A percentile compares a stretch with the other conserved stretches of the same genome.
Conservation (phyloP, 75 land plant species). For the Cupressus sempervirens region DNA sequence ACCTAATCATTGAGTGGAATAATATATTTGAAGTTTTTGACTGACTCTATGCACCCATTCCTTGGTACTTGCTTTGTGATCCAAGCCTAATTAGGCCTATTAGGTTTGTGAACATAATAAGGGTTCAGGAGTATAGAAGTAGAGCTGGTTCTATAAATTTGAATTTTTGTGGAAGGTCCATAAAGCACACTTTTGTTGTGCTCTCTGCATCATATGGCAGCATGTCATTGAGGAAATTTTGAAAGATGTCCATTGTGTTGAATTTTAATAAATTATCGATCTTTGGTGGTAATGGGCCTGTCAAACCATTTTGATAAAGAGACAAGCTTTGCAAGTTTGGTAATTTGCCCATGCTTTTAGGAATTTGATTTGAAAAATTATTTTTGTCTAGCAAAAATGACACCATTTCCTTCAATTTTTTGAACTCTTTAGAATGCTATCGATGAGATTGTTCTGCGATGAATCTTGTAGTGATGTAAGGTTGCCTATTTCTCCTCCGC, state of each 20-base stretch:
- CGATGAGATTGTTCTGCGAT: slow-evolving; percentile 51
- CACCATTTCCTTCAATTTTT: slow-evolving; percentile 19
- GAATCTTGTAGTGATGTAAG: slow-evolving; percentile 44
- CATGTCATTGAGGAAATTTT: slow-evolving; percentile 16
- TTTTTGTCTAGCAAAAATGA: slow-evolving; percentile 54
- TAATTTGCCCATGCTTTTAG: slow-evolving; percentile 25
- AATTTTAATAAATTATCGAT: slow-evolving; percentile 52
- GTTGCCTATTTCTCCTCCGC: slow-evolving; percentile 72
- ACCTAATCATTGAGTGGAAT: too few relatives aligned
- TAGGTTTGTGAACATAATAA: too few relatives aligned
- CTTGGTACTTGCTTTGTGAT: too few relatives aligned
- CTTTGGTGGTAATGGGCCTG: slow-evolving; percentile 52
- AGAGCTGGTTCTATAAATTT: too few relatives aligned
- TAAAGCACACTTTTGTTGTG: too few relatives aligned
- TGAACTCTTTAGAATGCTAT: slow-evolving; percentile 43
- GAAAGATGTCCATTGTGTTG: slow-evolving; percentile 20
- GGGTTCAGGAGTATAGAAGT: too few relatives aligned
- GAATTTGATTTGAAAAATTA: slow-evolving; percentile 40
- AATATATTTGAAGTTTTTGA: too few relatives aligned
- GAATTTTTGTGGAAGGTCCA: too few relatives aligned
- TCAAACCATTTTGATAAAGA: slow-evolving; percentile 49
- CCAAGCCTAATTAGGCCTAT: too few relatives aligned
- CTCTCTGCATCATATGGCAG: slow-evolving; percentile 21
- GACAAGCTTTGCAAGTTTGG: slow-evolving; percentile 27
- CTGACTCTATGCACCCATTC: too few relatives aligned